phyloP scores from a whole-genome alignment of 495 filamentous ascomycete species.

The Hyaloscypha bicolor region DNA sequence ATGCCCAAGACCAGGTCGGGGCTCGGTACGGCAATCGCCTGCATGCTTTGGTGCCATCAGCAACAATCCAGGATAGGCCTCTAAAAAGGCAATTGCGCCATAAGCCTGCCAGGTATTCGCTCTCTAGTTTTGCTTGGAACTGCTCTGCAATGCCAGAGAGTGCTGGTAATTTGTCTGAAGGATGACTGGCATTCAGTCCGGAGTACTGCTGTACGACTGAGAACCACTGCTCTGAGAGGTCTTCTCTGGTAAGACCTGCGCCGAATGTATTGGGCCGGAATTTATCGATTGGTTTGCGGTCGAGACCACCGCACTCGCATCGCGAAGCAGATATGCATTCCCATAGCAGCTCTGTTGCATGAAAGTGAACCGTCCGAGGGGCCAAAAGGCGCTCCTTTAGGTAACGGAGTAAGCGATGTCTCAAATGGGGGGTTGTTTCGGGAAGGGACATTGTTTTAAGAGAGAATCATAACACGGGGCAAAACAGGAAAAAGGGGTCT shows the following conservation, averaged over 20 bases:
- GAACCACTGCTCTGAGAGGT: slow-evolving; percentile 8
- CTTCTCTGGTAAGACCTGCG: not conserved
- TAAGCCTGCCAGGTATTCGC: slow-evolving; percentile 17
- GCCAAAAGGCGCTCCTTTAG: not conserved
- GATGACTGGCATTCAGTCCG: slow-evolving; percentile 11
- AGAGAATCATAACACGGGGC: too few relatives aligned
- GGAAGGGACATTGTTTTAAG: too few relatives aligned
- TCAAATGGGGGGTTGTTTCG: too few relatives aligned
- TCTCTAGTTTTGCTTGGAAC: slow-evolving; percentile 2
- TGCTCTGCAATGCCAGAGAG: slow-evolving; percentile 16
- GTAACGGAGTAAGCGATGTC: too few relatives aligned
- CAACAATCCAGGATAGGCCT: slow-evolving; percentile 8
- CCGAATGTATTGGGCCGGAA: slow-evolving; percentile 13
- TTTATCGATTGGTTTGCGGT: not conserved
- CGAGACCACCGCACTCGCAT: slow-evolving; percentile 16
- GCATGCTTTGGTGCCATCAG: slow-evolving; percentile 13
- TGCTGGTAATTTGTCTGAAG: slow-evolving; percentile 18
- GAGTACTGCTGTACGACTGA: slow-evolving; percentile 14
- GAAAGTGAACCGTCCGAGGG: not conserved
- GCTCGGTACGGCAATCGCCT: slow-evolving; percentile 7
- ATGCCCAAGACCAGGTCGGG: slow-evolving; percentile 18
- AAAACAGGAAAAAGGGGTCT: too few relatives aligned
- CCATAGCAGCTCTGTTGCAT: slow-evolving; percentile 1
- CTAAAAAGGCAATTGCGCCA: slow-evolving; percentile 11
- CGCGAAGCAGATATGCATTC: slow-evolving; percentile 10